phyloP scores from a whole-genome alignment of 1,284 basidiomycete species.

The Ceratobasidium sp. region DNA sequence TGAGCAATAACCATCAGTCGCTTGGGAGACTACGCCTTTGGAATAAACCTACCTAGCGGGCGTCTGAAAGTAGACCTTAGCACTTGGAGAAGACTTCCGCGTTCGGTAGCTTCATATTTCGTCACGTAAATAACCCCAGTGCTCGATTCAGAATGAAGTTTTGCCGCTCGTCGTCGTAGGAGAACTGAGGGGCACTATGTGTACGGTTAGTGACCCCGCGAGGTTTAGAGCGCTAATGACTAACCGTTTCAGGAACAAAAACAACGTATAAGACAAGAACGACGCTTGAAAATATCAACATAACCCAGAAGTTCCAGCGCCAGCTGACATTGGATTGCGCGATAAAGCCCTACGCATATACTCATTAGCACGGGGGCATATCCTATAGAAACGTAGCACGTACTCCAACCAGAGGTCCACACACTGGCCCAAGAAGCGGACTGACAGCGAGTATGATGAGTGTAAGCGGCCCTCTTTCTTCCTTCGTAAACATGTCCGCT shows the following conservation, averaged over 20 bases:
- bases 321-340: conserved; percentile 31
- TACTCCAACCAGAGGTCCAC: conserved; percentile 41
- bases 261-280: conserved; percentile 1
- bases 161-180: conserved; percentile 10
- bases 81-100: conserved; percentile 55
- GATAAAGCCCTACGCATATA: conserved; percentile 25
- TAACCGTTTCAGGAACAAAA: conserved; percentile 41
- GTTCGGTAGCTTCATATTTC: conserved; percentile 8
- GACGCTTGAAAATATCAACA: conserved; percentile 34
- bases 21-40: not conserved
- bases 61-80: conserved; percentile 67
- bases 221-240: not conserved
- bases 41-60: conserved; percentile 68
- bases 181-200: conserved; percentile 30
- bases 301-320: conserved; percentile 46
- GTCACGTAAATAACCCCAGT: not conserved
- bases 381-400: not conserved
- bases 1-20: not conserved
- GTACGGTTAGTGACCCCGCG: no score
- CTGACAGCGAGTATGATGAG: conserved; percentile 22
- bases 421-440: conserved; percentile 36
- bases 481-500: conserved; percentile 36
- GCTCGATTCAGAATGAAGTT: conserved; percentile 16
- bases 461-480: conserved; percentile 37
- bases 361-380: not conserved